phyloP scores from a whole-genome alignment of 2,329 filamentous ascomycete species.

The Clonostachys rhizophaga region DNA sequence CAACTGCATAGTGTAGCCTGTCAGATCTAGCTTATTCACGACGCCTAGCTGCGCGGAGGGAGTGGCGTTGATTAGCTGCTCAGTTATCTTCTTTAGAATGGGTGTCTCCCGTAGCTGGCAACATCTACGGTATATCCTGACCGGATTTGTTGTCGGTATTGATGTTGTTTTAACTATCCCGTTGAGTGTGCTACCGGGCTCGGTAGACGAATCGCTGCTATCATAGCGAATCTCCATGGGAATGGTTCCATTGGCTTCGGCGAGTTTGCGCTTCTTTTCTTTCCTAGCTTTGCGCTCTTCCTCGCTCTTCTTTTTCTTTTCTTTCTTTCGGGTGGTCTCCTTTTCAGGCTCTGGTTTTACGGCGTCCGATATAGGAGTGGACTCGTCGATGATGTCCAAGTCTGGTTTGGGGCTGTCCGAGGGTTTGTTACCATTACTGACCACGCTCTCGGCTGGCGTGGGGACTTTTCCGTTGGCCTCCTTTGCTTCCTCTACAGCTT shows the following conservation, averaged over 20 bases:
- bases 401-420: neutral
- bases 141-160: conserved; percentile 80
- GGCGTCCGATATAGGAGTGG: neutral
- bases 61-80: conserved; percentile 75
- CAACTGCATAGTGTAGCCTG: conserved; percentile 77
- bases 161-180: conserved; percentile 16
- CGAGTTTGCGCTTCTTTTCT: conserved; percentile 79
- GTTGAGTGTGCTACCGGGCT: conserved; percentile 10
- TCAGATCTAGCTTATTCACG: conserved; percentile 78
- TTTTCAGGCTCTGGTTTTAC: conserved; percentile 7
- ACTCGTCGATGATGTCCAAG: neutral
- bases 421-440: neutral
- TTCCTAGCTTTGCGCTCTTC: conserved; percentile 89
- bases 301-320: conserved; percentile 94
- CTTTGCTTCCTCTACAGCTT: conserved; percentile 45
- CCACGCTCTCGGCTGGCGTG: neutral
- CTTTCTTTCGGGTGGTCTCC: conserved; percentile 66
- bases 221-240: conserved; percentile 79
- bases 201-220: conserved; percentile 54
- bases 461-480: conserved; percentile 24
- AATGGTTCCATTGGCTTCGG: conserved; percentile 81
- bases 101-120: conserved; percentile 92
- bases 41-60: conserved; percentile 65
- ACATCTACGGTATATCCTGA: conserved; percentile 88
- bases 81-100: conserved; percentile 85